Evolutionary conservation across 139 green algal genomes (phyloP), one percentile per base, ranked within the genome.

Genomic region (Coccomyxa sp.): DNA sequence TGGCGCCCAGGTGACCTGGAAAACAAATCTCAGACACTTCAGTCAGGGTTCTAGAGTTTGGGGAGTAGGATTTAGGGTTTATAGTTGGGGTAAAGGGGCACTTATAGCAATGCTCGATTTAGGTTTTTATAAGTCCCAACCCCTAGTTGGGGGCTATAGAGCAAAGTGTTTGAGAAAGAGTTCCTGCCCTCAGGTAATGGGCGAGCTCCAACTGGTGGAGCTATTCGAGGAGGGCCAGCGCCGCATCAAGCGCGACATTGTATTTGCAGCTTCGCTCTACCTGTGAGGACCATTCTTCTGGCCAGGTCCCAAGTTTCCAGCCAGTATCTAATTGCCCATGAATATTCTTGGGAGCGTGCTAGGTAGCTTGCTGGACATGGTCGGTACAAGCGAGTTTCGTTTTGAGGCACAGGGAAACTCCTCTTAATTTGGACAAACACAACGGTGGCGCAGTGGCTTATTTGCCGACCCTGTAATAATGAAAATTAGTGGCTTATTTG

Each of bases 221-320:
- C 31, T 85, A 51, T 93, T 92, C 82, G 81, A 90, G 27, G 76
- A 79, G 10, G 86, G 79, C 38, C 86, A 76, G 27, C 86, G 67
- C 11, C 83, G 71, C 13, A 91, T 94, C 76, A 91, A 90, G 71
- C 79, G 91, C 7, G 91, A 91, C 71, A 90, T 94, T 30, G 83
- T 94, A 0, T 94, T 94, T 87, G 90, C 91, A 21, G 89, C 90
- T 15, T 91, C 86, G 0, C 82, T 94, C 57, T 94, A 92, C 76
- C 83, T 94, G 4, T 93, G 30, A 59, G n/a, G 27, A 28, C 45
- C 14, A 15, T 32, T 58, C 28, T 28, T 1, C n/a, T 10, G 9
- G 28, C 28, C 75, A 51, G 38, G 38, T 51, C 7, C 38, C 38
- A 23, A 21, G 0, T 13, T 80, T 13, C 31, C 30, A 28, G 31